phyloP scores from a whole-genome alignment of 768 basidiomycete genomes.

The Mrakia hoshinonis region DNA sequence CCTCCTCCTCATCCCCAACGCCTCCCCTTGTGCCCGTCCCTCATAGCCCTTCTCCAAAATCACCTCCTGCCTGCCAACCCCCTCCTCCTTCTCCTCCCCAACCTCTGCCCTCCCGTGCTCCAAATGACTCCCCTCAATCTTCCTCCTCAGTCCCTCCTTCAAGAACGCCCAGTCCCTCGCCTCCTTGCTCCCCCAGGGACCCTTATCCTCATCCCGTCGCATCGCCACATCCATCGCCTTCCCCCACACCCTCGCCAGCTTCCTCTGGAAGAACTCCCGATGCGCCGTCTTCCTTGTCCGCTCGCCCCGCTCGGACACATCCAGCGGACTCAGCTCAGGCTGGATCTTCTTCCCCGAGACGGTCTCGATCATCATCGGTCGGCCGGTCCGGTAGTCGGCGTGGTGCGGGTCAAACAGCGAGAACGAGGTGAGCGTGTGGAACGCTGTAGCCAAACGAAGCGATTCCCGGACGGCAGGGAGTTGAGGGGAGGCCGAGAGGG shows the following conservation, averaged over 20 bases:
- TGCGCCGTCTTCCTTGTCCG: background rate
- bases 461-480: background rate
- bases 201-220: background rate
- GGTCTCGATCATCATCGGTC: background rate
- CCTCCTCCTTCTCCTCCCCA: background rate
- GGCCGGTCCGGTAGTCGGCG: background rate
- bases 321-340: background rate
- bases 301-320: too few relatives aligned
- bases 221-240: background rate
- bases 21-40: background rate
- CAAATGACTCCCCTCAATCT: constrained; percentile 12
- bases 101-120: background rate
- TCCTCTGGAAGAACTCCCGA: constrained; percentile 2
- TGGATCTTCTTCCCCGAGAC: background rate
- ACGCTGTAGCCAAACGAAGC: background rate
- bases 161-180: constrained; percentile 4
- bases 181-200: background rate
- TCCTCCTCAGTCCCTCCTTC: constrained; percentile 7
- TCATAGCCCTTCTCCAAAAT: background rate
- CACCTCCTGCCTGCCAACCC: background rate
- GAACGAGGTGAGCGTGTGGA: constrained; percentile 9
- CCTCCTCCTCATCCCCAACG: background rate
- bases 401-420: background rate
- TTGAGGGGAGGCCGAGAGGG: background rate
- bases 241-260: background rate